Evolutionary conservation across 257 asterid species (phyloP).

Genomic region (Schizonepeta tenuifolia): DNA sequence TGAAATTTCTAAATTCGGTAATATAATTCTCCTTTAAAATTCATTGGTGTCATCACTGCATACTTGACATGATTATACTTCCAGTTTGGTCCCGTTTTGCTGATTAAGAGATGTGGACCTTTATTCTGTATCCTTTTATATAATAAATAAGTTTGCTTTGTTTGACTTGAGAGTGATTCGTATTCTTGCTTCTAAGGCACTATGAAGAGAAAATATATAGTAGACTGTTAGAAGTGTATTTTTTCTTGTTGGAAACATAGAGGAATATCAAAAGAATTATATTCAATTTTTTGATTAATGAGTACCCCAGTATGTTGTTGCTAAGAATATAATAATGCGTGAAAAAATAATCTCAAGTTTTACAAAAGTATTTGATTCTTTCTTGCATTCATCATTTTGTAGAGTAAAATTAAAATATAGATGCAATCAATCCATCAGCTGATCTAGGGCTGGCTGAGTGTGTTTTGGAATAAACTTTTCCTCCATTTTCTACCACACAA

Average conservation of each 20-base stretch:
- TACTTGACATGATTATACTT: neutral
- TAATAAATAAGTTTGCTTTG: neutral
- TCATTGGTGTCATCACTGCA: neutral
- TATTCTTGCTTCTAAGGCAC: neutral
- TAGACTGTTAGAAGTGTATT: neutral
- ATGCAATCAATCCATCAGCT: too few species aligned
- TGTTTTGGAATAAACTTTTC: too few species aligned
- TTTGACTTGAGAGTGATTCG: neutral
- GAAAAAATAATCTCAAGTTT: too few species aligned
- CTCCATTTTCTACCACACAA: too few species aligned
- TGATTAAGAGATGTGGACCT: neutral
- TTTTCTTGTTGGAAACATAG: neutral
- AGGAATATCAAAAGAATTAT: neutral
- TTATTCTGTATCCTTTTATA: neutral
- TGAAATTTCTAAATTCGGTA: conserved; percentile 75
- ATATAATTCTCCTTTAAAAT: neutral
- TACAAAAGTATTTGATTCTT: too few species aligned
- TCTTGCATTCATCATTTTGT: too few species aligned
- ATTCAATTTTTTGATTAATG: too few species aligned
- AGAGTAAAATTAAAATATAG: too few species aligned
- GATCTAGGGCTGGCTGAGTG: too few species aligned
- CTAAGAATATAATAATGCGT: too few species aligned
- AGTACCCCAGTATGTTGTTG: too few species aligned
- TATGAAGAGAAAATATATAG: neutral
- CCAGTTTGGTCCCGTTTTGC: neutral